Evolutionary conservation across 2,329 filamentous ascomycete species (phyloP).

Genomic region (Macrophomina pseudophaseolina): DNA sequence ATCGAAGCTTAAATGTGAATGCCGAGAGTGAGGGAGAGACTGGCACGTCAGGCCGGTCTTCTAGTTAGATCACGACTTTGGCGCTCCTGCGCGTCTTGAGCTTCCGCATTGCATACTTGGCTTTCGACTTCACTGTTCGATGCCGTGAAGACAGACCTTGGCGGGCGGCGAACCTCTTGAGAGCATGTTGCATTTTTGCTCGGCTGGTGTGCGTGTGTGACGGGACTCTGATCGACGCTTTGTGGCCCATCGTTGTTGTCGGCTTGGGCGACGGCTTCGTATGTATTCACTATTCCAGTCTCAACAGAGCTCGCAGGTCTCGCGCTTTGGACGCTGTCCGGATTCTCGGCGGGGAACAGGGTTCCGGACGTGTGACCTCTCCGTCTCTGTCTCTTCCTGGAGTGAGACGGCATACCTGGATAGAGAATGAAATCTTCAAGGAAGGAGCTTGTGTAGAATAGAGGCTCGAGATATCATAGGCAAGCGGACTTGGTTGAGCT

Average conservation of each 20-base stretch:
- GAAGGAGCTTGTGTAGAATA: background rate
- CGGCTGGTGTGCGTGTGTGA: background rate
- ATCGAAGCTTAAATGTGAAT: background rate
- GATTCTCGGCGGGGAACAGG: background rate
- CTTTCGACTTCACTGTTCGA: constrained; percentile 6
- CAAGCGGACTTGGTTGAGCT: background rate
- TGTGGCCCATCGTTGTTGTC: background rate
- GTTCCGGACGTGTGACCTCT: background rate
- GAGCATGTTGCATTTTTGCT: background rate
- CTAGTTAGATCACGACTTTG: background rate
- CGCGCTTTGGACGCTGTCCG: background rate
- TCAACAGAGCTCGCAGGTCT: background rate
- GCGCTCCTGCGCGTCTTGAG: constrained; percentile 4
- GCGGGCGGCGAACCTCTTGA: constrained; percentile 3
- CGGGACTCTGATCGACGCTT: background rate
- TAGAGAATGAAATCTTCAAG: background rate
- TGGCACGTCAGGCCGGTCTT: too few species aligned
- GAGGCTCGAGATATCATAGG: too few species aligned
- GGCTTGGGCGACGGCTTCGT: background rate
- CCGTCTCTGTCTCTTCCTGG: background rate
- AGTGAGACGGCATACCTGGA: background rate
- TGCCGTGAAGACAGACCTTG: constrained; percentile 18
- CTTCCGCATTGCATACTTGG: background rate
- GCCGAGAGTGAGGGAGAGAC: background rate
- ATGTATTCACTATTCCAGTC: background rate